Evolutionary conservation across 176 grass and related monocot genomes (phyloP), one percentile per base, ranked within the genome.

Genomic region (Bothriochloa decipiens): DNA sequence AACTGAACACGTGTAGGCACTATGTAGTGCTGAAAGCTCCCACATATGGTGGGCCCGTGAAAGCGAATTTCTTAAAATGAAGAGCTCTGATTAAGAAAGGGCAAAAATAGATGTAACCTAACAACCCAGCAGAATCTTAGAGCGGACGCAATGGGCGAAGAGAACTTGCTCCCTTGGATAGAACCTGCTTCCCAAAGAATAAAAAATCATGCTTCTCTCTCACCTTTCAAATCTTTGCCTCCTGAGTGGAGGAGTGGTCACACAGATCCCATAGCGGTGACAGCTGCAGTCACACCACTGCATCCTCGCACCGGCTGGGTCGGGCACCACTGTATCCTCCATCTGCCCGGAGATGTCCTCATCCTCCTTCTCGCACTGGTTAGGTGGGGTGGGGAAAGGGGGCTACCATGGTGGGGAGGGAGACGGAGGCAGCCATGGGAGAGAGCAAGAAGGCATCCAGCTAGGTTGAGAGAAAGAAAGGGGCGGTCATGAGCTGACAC

Each of bases 41-140:
- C 61, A 64, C 12, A 64, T 11, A 28, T 15, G 11, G 61, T 64
- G 26, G 61, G 4, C 12, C 26, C 61, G 0, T 27, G 23, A 28
- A 64, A 25, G 26, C 2, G 26, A 29, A 64, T 64, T 64, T 64
- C 18, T 25, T 76, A 68, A 32, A 20, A 76, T 36, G 37, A 23
- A 83, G 57, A 80, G 68, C 26, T 47, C 52, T 70, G 11, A 18
- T 32, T 64, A 58, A 78, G n/a, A 75, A 62, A 47, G 9, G 55
- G 36, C 20, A 68, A 47, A 84, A 41, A 63, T 55, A 67, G 42
- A n/a, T 41, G 35, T 41, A 66, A 63, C 16, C 43, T 58, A 80
- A 49, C 27, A 23, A 76, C 23, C 53, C 14, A 84, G 55, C 41
- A 82, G 53, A 77, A 60, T 60, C 57, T 60, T 17, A 5, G 17